Base-by-base conservation (phyloP, 768 basidiomycete species). In the Termitomyces sp. region DNA sequence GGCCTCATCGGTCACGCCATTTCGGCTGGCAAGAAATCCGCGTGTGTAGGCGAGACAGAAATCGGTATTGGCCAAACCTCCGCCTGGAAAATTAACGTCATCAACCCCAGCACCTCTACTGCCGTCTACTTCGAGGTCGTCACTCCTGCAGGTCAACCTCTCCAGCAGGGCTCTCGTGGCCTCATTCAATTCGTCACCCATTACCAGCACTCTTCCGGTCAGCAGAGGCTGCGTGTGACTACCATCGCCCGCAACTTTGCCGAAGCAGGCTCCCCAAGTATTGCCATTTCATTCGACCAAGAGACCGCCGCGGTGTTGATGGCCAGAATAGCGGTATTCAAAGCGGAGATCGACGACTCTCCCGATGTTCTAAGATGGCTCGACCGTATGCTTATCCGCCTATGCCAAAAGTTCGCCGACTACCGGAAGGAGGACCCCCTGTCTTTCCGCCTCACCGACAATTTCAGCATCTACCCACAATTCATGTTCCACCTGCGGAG, bases 401-500 rank as follows among this genome's bases (percentile, higher is more conserved):
- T 98, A 27, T 99, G 97, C 75, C 97, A 98, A 78, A 99, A 98
- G 78, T 98, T 98, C 67, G 97, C 97, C 48, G 95, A 98, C 68
- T 99, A 98, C 68, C 79, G 95, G 65, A 98, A 98, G 77, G 97
- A 98, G 73, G 97, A 98, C 69, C 91, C 97, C 10, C 82, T 86
- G 37, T 93, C 89, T 69, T 98, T 99, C 82, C 80, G 94, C 63
- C 78, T 99, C 62, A 80, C 85, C 55, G 94, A 97, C 69, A 97
- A 97, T 73, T 98, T 99, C 75, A 92, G 91, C 69, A 98, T 99
- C 65, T 99, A 99, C 71, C 97, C 97, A 16, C 97, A 98, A 69
- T 99, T 99, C 79, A 99, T 98, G 97, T 99, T 98, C 87, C 97
- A 99, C 74, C 73, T 99, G 59, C 82, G 96, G 58, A 79, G 97